phyloP scores from a whole-genome alignment of 768 basidiomycete species.

The Rhizopogon vinicolor region DNA sequence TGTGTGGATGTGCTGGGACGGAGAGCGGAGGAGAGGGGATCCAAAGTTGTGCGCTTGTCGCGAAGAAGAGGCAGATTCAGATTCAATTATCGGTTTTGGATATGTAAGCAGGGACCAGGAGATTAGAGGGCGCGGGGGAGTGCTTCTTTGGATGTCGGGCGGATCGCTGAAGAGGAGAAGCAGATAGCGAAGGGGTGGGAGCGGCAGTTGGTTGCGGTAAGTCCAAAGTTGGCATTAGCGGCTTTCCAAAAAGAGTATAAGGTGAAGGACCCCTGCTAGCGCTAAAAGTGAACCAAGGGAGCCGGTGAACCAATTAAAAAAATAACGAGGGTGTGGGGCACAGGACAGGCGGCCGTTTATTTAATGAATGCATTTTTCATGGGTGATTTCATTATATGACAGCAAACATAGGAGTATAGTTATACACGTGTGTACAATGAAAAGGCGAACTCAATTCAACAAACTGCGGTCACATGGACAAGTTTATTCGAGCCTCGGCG shows the following conservation, averaged over 20 bases:
- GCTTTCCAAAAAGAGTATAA: conserved; percentile 4
- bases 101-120: conserved; percentile 17
- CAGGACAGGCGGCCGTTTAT: conserved; percentile 1
- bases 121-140: conserved; percentile 2
- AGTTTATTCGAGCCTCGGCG: conserved; percentile 29
- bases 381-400: neutral
- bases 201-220: neutral
- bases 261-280: conserved; percentile 24
- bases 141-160: conserved; percentile 20
- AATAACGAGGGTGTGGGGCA: conserved; percentile 11
- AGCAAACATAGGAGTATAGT: neutral
- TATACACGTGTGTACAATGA: too few species aligned
- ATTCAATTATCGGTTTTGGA: neutral
- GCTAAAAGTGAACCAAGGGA: conserved; percentile 22
- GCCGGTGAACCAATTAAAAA: conserved; percentile 8
- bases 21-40: conserved; percentile 1
- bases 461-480: too few species aligned
- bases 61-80: too few species aligned
- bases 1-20: neutral
- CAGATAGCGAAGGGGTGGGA: neutral
- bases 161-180: conserved; percentile 22
- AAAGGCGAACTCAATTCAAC: conserved; percentile 5
- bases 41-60: neutral
- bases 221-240: conserved; percentile 8
- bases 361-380: neutral